Conservation (phyloP, 2,329 filamentous ascomycete genomes). For the Colletotrichum melonis region DNA sequence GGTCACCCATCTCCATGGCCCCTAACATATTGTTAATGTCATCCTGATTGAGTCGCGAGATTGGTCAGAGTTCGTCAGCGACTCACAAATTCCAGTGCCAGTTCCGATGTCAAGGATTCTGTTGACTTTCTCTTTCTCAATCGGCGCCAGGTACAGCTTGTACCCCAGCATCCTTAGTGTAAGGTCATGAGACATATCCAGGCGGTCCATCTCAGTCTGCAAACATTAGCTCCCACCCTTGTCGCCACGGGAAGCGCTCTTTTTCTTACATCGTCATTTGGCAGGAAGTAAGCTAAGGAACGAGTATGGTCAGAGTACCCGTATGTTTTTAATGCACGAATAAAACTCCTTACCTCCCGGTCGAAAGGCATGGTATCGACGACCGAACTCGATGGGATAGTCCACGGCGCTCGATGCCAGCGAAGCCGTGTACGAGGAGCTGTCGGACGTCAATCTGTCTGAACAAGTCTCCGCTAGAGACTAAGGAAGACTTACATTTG, state of each 20-base stretch:
- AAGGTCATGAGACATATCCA: not conserved
- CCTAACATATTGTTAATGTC: not conserved
- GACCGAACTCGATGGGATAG: not conserved
- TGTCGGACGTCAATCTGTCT: not conserved
- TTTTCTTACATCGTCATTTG: too few species aligned
- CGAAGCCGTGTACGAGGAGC: not conserved
- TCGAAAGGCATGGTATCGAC: not conserved
- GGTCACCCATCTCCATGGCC: conserved; percentile 16
- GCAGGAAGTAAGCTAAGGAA: too few species aligned
- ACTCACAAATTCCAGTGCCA: not conserved
- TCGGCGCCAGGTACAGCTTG: not conserved
- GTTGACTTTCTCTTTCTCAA: not conserved
- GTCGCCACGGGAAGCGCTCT: too few species aligned
- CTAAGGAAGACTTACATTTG: not conserved
- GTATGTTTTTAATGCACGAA: too few species aligned
- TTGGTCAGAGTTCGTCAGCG: not conserved
- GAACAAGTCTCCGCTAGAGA: too few species aligned
- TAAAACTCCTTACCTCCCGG: not conserved
- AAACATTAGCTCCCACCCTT: not conserved
- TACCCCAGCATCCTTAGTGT: not conserved
- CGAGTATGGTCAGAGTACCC: too few species aligned
- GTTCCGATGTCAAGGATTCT: not conserved
- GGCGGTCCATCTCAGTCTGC: not conserved
- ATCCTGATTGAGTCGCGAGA: not conserved
- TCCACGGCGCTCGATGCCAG: not conserved